These are phyloP conservation scores for Kernera saxatilis DNA, from an alignment of 345 rosid genomes.

Conservation along the genomic window DNA sequence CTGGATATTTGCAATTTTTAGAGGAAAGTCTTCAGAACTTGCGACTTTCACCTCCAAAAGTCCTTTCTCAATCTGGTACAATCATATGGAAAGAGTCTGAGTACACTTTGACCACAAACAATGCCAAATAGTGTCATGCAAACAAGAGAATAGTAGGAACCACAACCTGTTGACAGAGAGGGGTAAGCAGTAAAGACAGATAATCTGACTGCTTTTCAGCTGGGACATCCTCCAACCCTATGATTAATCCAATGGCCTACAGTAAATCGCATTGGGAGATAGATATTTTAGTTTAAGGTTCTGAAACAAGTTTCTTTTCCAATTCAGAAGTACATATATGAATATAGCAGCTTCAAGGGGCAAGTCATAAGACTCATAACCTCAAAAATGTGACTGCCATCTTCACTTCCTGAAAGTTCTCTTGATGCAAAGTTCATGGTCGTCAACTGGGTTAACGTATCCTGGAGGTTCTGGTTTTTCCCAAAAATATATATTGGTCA, in stretches of 20 bases:
- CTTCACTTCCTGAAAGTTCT: conserved; percentile 65
- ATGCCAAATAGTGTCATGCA: background rate
- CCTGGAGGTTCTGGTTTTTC: conserved; percentile 67
- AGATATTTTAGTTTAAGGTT: background rate
- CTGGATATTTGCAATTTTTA: conserved; percentile 55
- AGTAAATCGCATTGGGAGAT: background rate
- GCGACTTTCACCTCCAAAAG: conserved; percentile 47
- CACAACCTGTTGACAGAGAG: conserved; percentile 86
- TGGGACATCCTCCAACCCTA: conserved; percentile 88
- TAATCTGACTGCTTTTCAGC: conserved; percentile 83
- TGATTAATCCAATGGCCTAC: conserved; percentile 87
- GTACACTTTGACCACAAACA: background rate
- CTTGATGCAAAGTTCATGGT: conserved; percentile 41
- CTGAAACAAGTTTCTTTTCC: background rate
- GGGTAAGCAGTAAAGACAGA: conserved; percentile 77
- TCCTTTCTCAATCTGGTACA: conserved; percentile 58
- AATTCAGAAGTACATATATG: background rate
- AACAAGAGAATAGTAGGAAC: conserved; percentile 3
- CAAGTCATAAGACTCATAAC: conserved; percentile 40
- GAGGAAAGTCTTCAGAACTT: conserved; percentile 48
- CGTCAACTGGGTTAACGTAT: conserved; percentile 63
- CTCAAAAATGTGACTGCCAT: conserved; percentile 90
- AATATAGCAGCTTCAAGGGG: background rate
- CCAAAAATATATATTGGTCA: conserved; percentile 6
- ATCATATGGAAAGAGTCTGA: conserved; percentile 22